Conservation (phyloP, 176 grass and related monocot species). For the Carex parvula region DNA sequence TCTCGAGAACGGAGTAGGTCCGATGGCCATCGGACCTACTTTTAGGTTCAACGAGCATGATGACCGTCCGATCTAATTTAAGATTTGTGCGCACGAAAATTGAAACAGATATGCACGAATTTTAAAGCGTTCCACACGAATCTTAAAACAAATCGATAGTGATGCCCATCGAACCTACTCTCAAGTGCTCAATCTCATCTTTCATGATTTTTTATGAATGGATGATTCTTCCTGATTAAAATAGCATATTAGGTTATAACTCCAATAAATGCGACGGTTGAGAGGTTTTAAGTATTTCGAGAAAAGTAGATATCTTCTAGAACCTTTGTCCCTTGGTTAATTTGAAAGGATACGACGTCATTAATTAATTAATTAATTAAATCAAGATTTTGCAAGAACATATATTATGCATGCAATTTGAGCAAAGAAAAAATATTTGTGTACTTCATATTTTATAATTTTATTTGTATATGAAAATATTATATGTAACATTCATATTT, state of each 20-base stretch:
- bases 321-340: conserved; percentile 10
- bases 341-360: neutral
- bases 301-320: neutral
- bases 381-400: neutral
- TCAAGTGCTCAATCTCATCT: no score
- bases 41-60: no score
- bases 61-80: no score
- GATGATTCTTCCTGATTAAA: conserved; percentile 3
- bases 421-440: neutral
- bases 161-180: no score
- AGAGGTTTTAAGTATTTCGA: neutral
- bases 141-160: no score
- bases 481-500: no score
- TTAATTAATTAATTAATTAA: conserved; percentile 6
- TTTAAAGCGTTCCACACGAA: no score
- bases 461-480: neutral
- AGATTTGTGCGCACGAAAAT: no score
- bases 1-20: no score
- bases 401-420: neutral
- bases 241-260: neutral
- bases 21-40: no score
- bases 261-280: neutral
- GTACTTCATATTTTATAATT: neutral
- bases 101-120: no score
- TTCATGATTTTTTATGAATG: neutral